A percentile compares a stretch with the other conserved stretches of the same genome.
Conservation (phyloP, 2,329 filamentous ascomycete genomes). For the Neocucurbitaria cava region DNA sequence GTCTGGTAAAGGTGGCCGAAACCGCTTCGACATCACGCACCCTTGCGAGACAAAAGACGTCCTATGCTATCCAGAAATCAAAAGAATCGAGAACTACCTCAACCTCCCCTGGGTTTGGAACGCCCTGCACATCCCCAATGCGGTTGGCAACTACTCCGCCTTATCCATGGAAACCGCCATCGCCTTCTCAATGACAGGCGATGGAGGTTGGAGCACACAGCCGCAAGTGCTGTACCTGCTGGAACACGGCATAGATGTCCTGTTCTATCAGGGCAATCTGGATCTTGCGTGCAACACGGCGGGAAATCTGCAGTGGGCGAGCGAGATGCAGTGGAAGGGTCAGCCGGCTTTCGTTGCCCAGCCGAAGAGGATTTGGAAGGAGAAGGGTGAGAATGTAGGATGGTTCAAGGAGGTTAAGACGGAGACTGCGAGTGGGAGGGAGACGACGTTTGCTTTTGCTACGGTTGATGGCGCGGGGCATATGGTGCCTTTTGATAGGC, state of each 20-base stretch:
- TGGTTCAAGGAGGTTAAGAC: constrained; percentile 47
- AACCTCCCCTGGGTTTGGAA: constrained; percentile 43
- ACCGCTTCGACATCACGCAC: constrained; percentile 54
- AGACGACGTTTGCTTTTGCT: constrained; percentile 43
- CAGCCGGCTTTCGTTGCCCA: constrained; percentile 52
- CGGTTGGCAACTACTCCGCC: constrained; percentile 41
- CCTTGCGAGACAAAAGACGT: constrained; percentile 47
- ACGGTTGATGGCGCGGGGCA: constrained; percentile 53
- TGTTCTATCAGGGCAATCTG: constrained; percentile 52
- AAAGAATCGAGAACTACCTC: constrained; percentile 40
- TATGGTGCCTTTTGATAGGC: constrained; percentile 49
- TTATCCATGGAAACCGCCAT: constrained; percentile 28
- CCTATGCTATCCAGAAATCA: constrained; percentile 48
- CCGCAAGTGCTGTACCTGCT: constrained; percentile 47
- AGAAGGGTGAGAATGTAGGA: constrained; percentile 32
- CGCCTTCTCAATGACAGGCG: constrained; percentile 40
- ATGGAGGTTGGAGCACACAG: constrained; percentile 37
- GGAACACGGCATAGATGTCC: constrained; percentile 46
- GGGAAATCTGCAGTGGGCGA: constrained; percentile 50
- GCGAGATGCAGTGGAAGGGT: constrained; percentile 53
- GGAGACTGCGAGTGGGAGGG: constrained; percentile 32
- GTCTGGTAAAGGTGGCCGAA: constrained; percentile 48
- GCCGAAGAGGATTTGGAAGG: constrained; percentile 33
- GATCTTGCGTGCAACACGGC: constrained; percentile 53
- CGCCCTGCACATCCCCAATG: constrained; percentile 42